Evolutionary conservation across 768 basidiomycete genomes (phyloP).

Genomic region (Boletus vinaceobasis): DNA sequence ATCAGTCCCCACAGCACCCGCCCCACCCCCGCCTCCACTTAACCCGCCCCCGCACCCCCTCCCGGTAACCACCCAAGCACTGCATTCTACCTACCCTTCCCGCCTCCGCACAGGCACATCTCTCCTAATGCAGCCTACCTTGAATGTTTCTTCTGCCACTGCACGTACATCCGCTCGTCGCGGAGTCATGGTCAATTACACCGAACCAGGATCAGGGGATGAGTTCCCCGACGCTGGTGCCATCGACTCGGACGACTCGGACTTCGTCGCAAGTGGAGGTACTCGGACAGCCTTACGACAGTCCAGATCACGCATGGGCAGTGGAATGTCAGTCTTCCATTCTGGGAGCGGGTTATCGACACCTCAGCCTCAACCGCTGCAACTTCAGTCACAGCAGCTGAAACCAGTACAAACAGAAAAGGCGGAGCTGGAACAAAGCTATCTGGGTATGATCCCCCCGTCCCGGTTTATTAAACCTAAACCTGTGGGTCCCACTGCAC

Average conservation of each 20-base stretch:
- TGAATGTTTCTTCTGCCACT: slow-evolving; percentile 40
- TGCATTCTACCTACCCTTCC: slow-evolving; percentile 80
- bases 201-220: slow-evolving; percentile 81
- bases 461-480: slow-evolving; percentile 68
- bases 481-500: slow-evolving; percentile 53
- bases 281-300: slow-evolving; percentile 56
- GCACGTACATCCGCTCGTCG: slow-evolving; percentile 52
- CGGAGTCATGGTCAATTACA: slow-evolving; percentile 77
- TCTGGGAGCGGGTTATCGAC: slow-evolving; percentile 42
- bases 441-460: slow-evolving; percentile 83
- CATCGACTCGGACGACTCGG: slow-evolving; percentile 80
- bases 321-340: slow-evolving; percentile 55
- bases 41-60: slow-evolving; percentile 57
- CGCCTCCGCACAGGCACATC: slow-evolving; percentile 89
- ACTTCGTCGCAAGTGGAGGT: slow-evolving; percentile 67
- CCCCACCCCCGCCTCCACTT: slow-evolving; percentile 34
- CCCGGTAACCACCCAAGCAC: slow-evolving; percentile 63
- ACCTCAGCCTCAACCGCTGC: slow-evolving; percentile 29
- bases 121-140: slow-evolving; percentile 85
- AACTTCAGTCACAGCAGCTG: slow-evolving; percentile 13
- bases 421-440: slow-evolving; percentile 80
- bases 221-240: slow-evolving; percentile 80
- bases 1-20: no score
- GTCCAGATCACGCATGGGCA: slow-evolving; percentile 40
- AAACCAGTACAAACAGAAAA: slow-evolving; percentile 37